Percentiles rank a stretch among this genome's conserved stretches.
Evolutionary conservation across 305 asterid genomes (phyloP).

Genomic region (Rubia balearica): DNA sequence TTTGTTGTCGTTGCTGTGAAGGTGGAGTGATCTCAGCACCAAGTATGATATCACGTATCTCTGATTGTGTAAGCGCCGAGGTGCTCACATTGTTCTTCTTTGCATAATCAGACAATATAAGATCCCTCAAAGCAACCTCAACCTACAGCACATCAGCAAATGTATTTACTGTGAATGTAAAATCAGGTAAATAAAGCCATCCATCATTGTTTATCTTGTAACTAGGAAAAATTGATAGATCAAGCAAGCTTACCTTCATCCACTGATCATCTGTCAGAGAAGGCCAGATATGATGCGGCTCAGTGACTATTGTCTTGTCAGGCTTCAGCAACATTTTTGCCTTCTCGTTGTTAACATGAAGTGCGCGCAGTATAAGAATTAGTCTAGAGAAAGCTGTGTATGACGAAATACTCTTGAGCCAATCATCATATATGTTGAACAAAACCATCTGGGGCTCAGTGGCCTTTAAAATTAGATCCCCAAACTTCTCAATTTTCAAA

Average conservation of each 20-base stretch:
- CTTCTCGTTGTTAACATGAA: slow-evolving; percentile 95
- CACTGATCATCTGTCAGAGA: slow-evolving; percentile 92
- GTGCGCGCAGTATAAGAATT: slow-evolving; percentile 87
- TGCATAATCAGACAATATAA: slow-evolving; percentile 94
- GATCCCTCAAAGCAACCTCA: slow-evolving; percentile 95
- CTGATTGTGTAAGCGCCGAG: slow-evolving; percentile 92
- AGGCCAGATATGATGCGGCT: slow-evolving; percentile 99
- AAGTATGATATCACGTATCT: slow-evolving; percentile 96
- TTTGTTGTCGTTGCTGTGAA: slow-evolving; percentile 98
- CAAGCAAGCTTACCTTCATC: slow-evolving; percentile 66
- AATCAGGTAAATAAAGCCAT: background rate
- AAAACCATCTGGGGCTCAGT: slow-evolving; percentile 99
- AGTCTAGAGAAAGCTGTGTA: slow-evolving; percentile 98
- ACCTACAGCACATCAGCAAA: slow-evolving; percentile 42
- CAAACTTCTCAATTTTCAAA: slow-evolving; percentile 96
- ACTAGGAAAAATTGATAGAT: background rate
- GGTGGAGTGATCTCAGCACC: slow-evolving; percentile 99
- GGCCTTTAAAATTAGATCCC: slow-evolving; percentile 95
- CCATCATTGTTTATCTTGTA: background rate
- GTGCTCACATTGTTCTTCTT: slow-evolving; percentile 99
- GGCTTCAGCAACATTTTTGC: slow-evolving; percentile 99
- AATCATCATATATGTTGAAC: slow-evolving; percentile 97
- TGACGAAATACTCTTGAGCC: slow-evolving; percentile 95
- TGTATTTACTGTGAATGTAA: background rate
- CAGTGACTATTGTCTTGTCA: slow-evolving; percentile 89